phyloP scores from a whole-genome alignment of 164 flowering plant genomes.

The Magnolia sinica region DNA sequence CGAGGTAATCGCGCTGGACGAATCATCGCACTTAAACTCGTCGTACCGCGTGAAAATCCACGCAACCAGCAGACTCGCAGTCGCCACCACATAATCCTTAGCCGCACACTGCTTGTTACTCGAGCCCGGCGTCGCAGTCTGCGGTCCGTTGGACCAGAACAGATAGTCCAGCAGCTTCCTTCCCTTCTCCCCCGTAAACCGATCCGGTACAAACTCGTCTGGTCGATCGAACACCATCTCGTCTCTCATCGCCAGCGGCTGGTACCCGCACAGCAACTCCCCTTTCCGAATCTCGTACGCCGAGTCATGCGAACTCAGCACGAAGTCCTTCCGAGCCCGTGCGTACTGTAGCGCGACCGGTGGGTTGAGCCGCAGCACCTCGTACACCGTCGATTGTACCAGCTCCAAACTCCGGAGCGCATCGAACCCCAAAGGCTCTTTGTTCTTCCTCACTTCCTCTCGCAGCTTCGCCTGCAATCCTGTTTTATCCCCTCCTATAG shows the following conservation, averaged over 20 bases:
- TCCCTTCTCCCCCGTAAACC: conserved; percentile 56
- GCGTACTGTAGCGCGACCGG: conserved; percentile 71
- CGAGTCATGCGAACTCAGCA: conserved; percentile 55
- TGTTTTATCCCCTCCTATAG: conserved; percentile 38
- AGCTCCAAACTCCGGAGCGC: conserved; percentile 48
- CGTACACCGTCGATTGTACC: conserved; percentile 73
- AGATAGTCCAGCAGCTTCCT: conserved; percentile 51
- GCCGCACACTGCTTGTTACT: conserved; percentile 83
- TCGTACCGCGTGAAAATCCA: conserved; percentile 61
- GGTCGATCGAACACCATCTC: conserved; percentile 58
- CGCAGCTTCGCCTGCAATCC: conserved; percentile 47
- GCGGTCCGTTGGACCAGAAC: conserved; percentile 94
- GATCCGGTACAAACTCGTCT: conserved; percentile 54
- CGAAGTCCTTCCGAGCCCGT: conserved; percentile 74
- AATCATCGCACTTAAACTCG: conserved; percentile 26
- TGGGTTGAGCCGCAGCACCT: conserved; percentile 64
- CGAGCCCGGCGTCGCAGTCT: conserved; percentile 55
- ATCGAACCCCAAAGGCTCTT: conserved; percentile 38
- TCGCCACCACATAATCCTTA: conserved; percentile 58
- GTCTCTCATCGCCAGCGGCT: conserved; percentile 69
- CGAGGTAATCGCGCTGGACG: background rate
- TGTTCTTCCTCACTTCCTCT: conserved; percentile 42
- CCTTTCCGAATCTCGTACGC: conserved; percentile 62
- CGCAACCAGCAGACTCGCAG: conserved; percentile 61
- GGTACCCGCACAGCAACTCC: conserved; percentile 82